A percentile compares a stretch with the other conserved stretches of the same genome.
phyloP scores from a whole-genome alignment of 2,329 filamentous ascomycete species.

The Fusarium coicis region DNA sequence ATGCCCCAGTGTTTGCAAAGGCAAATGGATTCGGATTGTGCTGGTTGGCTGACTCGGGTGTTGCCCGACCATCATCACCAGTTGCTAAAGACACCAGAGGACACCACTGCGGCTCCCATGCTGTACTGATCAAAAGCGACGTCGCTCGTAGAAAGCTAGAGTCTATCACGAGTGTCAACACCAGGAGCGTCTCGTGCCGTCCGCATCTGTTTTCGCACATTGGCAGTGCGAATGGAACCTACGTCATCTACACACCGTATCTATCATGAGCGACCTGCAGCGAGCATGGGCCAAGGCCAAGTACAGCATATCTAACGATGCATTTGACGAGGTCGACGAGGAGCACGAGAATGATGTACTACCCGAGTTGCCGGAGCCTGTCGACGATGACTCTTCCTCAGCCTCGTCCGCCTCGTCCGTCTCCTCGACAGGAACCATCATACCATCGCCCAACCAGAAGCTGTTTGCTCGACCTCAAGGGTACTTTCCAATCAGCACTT shows the following conservation, averaged over 20 bases:
- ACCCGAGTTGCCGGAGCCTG: conserved; percentile 57
- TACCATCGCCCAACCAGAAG: conserved; percentile 78
- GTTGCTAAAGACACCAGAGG: conserved; percentile 19
- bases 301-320: conserved; percentile 66
- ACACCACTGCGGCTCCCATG: background rate
- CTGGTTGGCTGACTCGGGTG: conserved; percentile 25
- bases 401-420: conserved; percentile 84
- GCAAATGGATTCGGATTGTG: conserved; percentile 13
- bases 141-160: background rate
- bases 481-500: conserved; percentile 53
- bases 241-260: conserved; percentile 30
- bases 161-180: conserved; percentile 13
- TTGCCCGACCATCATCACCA: conserved; percentile 32
- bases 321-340: conserved; percentile 64
- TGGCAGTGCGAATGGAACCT: conserved; percentile 28
- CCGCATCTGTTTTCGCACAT: background rate
- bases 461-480: conserved; percentile 77
- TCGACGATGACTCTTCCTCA: conserved; percentile 74
- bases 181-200: background rate
- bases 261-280: conserved; percentile 81
- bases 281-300: conserved; percentile 82
- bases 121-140: conserved; percentile 12
- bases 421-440: conserved; percentile 91
- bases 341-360: conserved; percentile 61
- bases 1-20: conserved; percentile 31